These are phyloP conservation scores for Strobilomyces dryophilus DNA, from an alignment of 768 basidiomycete genomes.

Conservation along the genomic window DNA sequence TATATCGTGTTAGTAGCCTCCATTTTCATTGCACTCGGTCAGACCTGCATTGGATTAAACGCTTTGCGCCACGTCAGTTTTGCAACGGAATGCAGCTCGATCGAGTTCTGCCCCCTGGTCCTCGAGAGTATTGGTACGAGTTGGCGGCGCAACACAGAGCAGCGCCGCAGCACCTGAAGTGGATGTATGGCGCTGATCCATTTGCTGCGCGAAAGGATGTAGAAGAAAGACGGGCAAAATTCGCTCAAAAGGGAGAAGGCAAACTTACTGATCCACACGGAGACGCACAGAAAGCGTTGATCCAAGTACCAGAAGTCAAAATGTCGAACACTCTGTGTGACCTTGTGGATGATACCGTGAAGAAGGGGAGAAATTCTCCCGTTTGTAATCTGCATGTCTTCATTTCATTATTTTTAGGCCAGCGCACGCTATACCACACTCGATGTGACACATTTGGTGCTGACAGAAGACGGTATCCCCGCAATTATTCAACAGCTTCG, in stretches of 20 bases:
- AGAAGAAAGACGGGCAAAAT: slow-evolving; percentile 59
- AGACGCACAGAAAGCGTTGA: slow-evolving; percentile 14
- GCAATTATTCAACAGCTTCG: slow-evolving; percentile 52
- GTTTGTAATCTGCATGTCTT: background rate
- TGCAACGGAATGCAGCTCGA: slow-evolving; percentile 74
- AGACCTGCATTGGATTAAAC: slow-evolving; percentile 7
- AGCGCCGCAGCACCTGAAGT: slow-evolving; percentile 64
- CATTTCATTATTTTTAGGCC: slow-evolving; percentile 35
- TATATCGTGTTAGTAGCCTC: slow-evolving; percentile 71
- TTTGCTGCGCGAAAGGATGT: slow-evolving; percentile 71
- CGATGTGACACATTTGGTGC: slow-evolving; percentile 31
- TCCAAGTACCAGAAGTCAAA: slow-evolving; percentile 65
- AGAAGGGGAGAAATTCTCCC: slow-evolving; percentile 47
- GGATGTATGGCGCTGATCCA: slow-evolving; percentile 89
- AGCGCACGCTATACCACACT: slow-evolving; percentile 45
- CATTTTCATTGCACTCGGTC: background rate
- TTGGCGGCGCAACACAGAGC: slow-evolving; percentile 67
- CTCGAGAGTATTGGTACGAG: slow-evolving; percentile 84
- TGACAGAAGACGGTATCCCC: slow-evolving; percentile 40
- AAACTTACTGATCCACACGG: slow-evolving; percentile 7
- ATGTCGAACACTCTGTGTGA: slow-evolving; percentile 81
- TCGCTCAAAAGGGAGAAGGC: slow-evolving; percentile 43
- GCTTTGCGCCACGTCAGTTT: slow-evolving; percentile 44
- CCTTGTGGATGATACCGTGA: slow-evolving; percentile 75
- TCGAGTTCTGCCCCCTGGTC: slow-evolving; percentile 73